phyloP scores from a whole-genome alignment of 2,329 filamentous ascomycete species.

The Fusarium redolens region DNA sequence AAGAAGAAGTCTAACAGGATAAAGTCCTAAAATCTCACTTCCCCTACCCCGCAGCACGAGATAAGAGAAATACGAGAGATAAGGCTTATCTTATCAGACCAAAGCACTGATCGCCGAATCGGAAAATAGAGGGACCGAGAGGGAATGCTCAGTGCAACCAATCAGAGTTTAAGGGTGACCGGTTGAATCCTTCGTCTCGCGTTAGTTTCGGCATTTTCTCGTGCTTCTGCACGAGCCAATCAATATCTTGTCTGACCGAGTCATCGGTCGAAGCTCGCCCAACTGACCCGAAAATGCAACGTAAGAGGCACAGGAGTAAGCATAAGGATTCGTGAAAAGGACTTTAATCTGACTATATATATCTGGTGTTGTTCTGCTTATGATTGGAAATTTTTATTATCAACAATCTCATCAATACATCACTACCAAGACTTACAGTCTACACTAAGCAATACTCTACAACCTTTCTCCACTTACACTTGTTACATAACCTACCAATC shows the following conservation, averaged over 20 bases:
- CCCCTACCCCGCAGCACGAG: neutral
- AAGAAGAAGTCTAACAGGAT: neutral
- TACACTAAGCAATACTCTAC: neutral
- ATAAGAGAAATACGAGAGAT: neutral
- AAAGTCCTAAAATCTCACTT: neutral
- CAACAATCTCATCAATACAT: neutral
- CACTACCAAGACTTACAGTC: fast-evolving
- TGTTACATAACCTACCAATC: neutral
- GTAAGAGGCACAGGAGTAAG: neutral
- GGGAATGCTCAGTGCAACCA: neutral
- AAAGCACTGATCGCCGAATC: fast-evolving
- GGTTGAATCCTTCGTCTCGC: neutral
- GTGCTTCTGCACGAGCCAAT: constrained; percentile 7
- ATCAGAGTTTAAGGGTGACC: fast-evolving
- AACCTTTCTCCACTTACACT: neutral
- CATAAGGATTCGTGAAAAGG: neutral
- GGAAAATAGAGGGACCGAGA: neutral
- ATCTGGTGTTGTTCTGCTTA: fast-evolving
- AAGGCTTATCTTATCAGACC: neutral
- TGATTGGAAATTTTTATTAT: fast-evolving
- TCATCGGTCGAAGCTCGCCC: constrained; percentile 3
- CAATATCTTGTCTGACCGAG: fast-evolving
- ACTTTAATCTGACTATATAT: neutral
- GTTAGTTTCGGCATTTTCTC: constrained; percentile 22
- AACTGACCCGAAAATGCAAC: neutral